Conservation (phyloP, 2,329 filamentous ascomycete species). For the Huntiella savannae region DNA sequence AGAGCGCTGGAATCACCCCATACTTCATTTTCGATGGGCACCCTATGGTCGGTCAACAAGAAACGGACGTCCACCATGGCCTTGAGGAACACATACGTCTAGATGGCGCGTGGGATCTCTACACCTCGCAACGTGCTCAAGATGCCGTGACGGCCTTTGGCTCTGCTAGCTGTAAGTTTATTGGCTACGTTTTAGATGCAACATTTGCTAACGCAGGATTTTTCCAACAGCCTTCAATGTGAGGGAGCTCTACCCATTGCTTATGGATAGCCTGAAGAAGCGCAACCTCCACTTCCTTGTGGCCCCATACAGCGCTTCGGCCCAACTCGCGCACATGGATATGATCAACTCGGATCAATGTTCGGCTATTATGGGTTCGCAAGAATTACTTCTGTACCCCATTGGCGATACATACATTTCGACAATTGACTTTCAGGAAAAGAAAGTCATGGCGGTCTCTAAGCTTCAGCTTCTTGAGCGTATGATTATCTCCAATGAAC, state of each 20-base stretch:
- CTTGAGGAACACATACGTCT: conserved; percentile 50
- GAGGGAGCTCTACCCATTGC: conserved; percentile 54
- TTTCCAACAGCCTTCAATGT: conserved; percentile 37
- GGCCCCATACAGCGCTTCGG: conserved; percentile 71
- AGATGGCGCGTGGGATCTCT: conserved; percentile 68
- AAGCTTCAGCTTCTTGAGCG: conserved; percentile 49
- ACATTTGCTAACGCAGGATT: not conserved
- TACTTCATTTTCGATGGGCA: conserved; percentile 88
- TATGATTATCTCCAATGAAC: conserved; percentile 45
- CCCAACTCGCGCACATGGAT: conserved; percentile 71
- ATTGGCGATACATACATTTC: conserved; percentile 56
- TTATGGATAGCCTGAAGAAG: conserved; percentile 55
- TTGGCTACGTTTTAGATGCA: not conserved
- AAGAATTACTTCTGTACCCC: conserved; percentile 72
- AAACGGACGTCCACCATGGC: conserved; percentile 44
- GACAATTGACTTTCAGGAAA: conserved; percentile 47
- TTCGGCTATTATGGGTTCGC: conserved; percentile 64
- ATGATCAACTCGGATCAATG: conserved; percentile 46
- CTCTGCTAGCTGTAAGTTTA: conserved; percentile 43
- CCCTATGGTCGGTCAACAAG: conserved; percentile 56
- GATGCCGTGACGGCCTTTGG: conserved; percentile 77
- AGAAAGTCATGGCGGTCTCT: conserved; percentile 40
- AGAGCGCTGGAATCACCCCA: conserved; percentile 49
- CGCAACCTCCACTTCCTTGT: conserved; percentile 58
- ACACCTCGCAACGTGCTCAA: conserved; percentile 61